Base-by-base conservation (phyloP, 2,329 filamentous ascomycete genomes). In the Hymenoscyphus fructigenus region DNA sequence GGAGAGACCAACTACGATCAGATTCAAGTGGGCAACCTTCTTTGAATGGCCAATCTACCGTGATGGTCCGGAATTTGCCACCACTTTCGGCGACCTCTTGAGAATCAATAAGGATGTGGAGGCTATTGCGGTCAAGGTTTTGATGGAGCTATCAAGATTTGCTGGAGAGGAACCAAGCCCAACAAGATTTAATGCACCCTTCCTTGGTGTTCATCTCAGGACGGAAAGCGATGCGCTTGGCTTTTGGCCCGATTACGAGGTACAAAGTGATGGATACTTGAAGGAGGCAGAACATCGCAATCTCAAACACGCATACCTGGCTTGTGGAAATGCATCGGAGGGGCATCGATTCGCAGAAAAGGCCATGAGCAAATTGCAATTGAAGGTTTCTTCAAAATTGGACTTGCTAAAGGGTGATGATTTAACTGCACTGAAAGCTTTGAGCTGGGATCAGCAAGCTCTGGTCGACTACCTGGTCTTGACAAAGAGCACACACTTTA, bases 381-480 rank as follows among this genome's bases (percentile, higher is more conserved):
- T 82, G 12, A 78, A 74, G 26, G 78, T 82, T 4, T 75, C 80
- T 5, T 75, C 75, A 17, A 83, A 83, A 70, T 65, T 75, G 17
- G 77, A 82, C 34, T 69, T 84, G 1, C 74, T 84, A 5, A 74
- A 77, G 65, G 64, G 71, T 23, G 65, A 70, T 28, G 79, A 82
- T 60, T 70, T 76, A 1, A 66, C 66, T 20, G 66, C 66, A 10
- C 73, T 84, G 5, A 64, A 74, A 14, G 64, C 65, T 23, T 70
- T 84, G 44, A 78, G 73, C 23, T 83, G 79, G 78, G 81, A 84
- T 70, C 82, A 84, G 73, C 79, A 80, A 64, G 79, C 78, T 2
- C 73, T 84, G 23, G 78, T 84, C 6, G 83, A 85, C 71, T 84
- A 81, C 72, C 80, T 84, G 68, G 78, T 85, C 3, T 73, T 84